Base-by-base conservation (phyloP, 192 early-diverging fungal genomes). In the Coemansia sp. region DNA sequence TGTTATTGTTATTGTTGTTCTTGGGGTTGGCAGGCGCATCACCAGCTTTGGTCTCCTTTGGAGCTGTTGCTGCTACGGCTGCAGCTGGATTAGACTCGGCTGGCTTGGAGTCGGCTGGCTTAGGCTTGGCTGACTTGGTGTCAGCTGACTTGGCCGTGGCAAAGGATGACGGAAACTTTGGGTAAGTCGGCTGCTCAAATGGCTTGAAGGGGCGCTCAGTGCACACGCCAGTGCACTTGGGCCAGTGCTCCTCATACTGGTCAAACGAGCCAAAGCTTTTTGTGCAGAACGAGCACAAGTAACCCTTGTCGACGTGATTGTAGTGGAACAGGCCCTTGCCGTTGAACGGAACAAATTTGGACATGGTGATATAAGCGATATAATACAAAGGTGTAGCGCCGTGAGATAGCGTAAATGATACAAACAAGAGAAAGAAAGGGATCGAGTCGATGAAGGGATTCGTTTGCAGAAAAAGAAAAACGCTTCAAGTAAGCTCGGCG, bases 221-320 rank as follows among this genome's bases (percentile, higher is more conserved):
- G 70, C 81, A 83, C n/a, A 83, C 64, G 16, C 81, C 81, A 4
- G 72, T 78, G 67, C 81, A 83, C 52, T 75, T 78, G 1, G 81
- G 81, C 81, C 81, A 83, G 65, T 83, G 81, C 38, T 49, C 18
- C 41, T 83, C 81, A 70, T 78, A 83, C 31, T 57, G 64, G 1
- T 29, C 67, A 64, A 78, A 75, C 46, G 73, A 65, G 18, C 65
- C 71, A 44, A 75, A 65, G 34, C 64, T 57, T 34, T 83, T 83
- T 55, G 63, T 41, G 68, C 81, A 83, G 20, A 78, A 83, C 0
- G 44, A 69, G 69, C 81, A 83, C 22, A 61, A 1, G 27, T 70
- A 72, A 12, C 67, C 68, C 41, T 34, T 50, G 29, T 53, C 81
- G 0, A 73, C 70, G 50, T 47, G 58, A 60, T 75, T 83, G 31